Evolutionary conservation across 768 basidiomycete species (phyloP).

Genomic region (Trametes gibbosa): DNA sequence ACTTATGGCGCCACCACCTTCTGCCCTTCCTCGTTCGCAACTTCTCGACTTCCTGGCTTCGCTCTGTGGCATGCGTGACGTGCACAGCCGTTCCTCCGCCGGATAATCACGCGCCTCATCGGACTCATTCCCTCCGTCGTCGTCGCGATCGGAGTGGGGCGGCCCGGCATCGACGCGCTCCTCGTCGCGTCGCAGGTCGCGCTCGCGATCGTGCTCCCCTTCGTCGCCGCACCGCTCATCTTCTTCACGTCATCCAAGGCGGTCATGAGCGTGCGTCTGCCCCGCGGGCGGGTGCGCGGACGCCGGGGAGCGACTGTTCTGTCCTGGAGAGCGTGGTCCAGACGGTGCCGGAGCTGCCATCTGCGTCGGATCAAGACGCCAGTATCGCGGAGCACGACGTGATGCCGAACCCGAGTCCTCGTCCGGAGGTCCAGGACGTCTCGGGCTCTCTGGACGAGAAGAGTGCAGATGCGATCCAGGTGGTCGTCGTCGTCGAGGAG

Average conservation of each 20-base stretch:
- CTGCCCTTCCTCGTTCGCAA: too few species aligned
- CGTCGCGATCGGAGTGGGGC: slow-evolving; percentile 75
- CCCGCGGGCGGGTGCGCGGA: slow-evolving; percentile 1
- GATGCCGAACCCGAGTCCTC: too few species aligned
- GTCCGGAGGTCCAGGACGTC: too few species aligned
- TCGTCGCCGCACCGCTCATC: slow-evolving; percentile 75
- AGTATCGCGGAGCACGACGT: too few species aligned
- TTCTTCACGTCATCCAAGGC: slow-evolving; percentile 64
- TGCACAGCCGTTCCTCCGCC: slow-evolving; percentile 66
- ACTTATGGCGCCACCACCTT: neutral
- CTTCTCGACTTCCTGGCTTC: neutral
- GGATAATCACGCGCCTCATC: slow-evolving; percentile 76
- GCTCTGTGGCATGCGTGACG: too few species aligned
- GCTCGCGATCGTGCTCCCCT: slow-evolving; percentile 79
- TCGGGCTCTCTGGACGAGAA: neutral
- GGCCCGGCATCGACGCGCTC: slow-evolving; percentile 65
- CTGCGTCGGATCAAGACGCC: neutral
- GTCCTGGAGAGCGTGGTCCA: too few species aligned
- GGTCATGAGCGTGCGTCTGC: slow-evolving; percentile 62
- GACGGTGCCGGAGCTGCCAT: neutral
- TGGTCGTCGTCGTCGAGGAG: neutral
- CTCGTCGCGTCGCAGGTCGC: slow-evolving; percentile 85
- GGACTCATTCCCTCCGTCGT: slow-evolving; percentile 80
- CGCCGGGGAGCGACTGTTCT: too few species aligned
- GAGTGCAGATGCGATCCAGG: neutral